Conservation (phyloP, 2,329 filamentous ascomycete species). For the Calcarisporium arbuscula region DNA sequence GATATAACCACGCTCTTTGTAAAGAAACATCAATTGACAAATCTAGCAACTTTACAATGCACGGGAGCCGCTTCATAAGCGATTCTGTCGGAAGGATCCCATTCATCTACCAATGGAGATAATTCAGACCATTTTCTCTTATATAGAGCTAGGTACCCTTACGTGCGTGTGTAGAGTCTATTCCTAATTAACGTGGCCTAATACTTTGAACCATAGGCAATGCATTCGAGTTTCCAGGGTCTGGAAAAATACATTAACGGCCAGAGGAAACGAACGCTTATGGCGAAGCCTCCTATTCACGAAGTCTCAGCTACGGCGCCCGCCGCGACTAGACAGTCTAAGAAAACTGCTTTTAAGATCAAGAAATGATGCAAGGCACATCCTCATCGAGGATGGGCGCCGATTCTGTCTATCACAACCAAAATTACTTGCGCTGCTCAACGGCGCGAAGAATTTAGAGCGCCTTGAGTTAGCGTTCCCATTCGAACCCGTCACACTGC, state of each 20-base stretch:
- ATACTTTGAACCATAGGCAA: constrained; percentile 12
- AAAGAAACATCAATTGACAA: background rate
- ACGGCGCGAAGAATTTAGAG: constrained; percentile 12
- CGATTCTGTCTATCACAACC: constrained; percentile 4
- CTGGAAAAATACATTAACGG: constrained; percentile 24
- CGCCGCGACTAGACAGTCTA: constrained; percentile 17
- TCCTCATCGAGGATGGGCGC: constrained; percentile 5
- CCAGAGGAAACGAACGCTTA: constrained; percentile 20
- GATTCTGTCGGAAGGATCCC: constrained; percentile 28
- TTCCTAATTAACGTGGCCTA: background rate
- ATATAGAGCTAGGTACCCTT: constrained; percentile 24
- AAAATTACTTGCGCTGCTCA: constrained; percentile 10
- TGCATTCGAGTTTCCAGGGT: constrained; percentile 26
- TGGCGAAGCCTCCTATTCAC: constrained; percentile 26
- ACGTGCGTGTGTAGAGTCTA: constrained; percentile 16
- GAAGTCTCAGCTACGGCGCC: constrained; percentile 13
- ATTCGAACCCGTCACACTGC: constrained; percentile 7
- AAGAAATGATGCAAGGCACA: constrained; percentile 17
- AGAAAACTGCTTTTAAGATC: constrained; percentile 25
- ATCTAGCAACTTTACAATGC: constrained; percentile 26
- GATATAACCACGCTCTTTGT: background rate
- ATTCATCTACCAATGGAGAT: constrained; percentile 29
- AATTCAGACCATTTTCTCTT: constrained; percentile 27
- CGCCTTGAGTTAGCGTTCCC: constrained; percentile 8
- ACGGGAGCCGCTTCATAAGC: constrained; percentile 26